A percentile compares a stretch with the other conserved stretches of the same genome.
These are phyloP conservation scores for Chaetomiaceae sp. DNA, from an alignment of 2,329 filamentous ascomycete genomes.

Conservation along the genomic window DNA sequence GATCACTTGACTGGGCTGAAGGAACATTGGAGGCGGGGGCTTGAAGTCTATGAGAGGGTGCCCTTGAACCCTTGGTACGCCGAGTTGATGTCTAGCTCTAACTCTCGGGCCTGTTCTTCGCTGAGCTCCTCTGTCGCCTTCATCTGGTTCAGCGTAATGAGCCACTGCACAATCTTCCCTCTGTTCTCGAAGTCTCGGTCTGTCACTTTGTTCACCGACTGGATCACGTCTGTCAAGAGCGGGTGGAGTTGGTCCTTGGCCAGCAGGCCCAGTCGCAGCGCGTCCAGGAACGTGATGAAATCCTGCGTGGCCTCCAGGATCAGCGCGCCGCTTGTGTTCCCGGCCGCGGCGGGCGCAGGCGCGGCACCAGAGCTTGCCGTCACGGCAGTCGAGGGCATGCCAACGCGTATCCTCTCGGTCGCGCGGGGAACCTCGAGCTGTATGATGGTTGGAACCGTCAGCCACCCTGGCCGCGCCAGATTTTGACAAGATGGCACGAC, in stretches of 20 bases:
- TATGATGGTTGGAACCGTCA: neutral
- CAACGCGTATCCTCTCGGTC: constrained; percentile 85
- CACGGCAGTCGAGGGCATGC: constrained; percentile 80
- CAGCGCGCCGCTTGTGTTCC: constrained; percentile 54
- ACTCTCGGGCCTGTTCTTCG: constrained; percentile 80
- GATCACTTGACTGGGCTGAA: too few species aligned
- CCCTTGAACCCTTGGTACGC: constrained; percentile 93
- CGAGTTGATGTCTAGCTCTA: constrained; percentile 89
- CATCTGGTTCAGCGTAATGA: constrained; percentile 97
- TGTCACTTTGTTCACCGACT: constrained; percentile 94
- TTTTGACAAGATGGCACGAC: constrained; percentile 30
- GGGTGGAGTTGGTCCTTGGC: constrained; percentile 97
- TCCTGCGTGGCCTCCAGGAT: constrained; percentile 93
- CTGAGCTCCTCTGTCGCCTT: constrained; percentile 85
- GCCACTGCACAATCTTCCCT: constrained; percentile 97
- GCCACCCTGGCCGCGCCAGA: neutral
- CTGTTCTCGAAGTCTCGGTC: constrained; percentile 92
- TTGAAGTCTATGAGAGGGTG: constrained; percentile 58
- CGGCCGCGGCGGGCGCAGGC: constrained; percentile 40
- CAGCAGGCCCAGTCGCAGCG: constrained; percentile 82
- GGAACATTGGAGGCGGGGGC: too few species aligned
- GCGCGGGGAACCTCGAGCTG: constrained; percentile 93
- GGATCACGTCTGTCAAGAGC: constrained; percentile 89
- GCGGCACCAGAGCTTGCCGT: constrained; percentile 45
- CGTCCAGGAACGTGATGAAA: constrained; percentile 97